phyloP scores from a whole-genome alignment of 1,139 yeast species.

The Candida pseudoviswanathii region DNA sequence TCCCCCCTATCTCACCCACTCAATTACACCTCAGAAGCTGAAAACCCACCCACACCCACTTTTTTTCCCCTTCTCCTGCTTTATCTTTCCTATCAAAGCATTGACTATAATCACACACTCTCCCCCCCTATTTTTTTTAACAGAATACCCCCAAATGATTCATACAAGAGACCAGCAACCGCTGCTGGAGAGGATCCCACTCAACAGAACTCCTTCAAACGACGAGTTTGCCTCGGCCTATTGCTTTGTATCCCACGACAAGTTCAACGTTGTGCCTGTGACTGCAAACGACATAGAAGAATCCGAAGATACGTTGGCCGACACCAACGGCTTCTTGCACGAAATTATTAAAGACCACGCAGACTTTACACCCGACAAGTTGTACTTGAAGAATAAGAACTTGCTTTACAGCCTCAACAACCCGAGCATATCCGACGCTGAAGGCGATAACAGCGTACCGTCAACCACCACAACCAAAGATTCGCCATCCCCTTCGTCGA shows the following conservation, averaged over 20 bases:
- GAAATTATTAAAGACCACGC: conserved; percentile 15
- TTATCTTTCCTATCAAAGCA: too few relatives aligned
- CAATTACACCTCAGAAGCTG: too few relatives aligned
- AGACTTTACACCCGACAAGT: conserved; percentile 22
- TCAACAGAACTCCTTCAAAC: not conserved
- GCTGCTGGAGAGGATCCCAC: not conserved
- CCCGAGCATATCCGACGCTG: conserved; percentile 45
- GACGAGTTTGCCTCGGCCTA: conserved; percentile 23
- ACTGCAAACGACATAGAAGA: conserved; percentile 6
- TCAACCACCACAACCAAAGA: conserved; percentile 2
- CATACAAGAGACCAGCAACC: not conserved
- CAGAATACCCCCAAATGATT: not conserved
- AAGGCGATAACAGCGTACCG: conserved; percentile 25
- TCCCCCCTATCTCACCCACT: too few relatives aligned
- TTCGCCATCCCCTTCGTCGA: conserved; percentile 15
- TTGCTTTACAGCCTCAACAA: conserved; percentile 45
- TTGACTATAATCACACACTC: not conserved
- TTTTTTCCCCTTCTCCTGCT: too few relatives aligned
- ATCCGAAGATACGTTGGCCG: conserved; percentile 1
- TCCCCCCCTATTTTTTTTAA: not conserved
- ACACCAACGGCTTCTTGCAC: not conserved
- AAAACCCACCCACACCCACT: too few relatives aligned
- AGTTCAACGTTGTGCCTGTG: conserved; percentile 42
- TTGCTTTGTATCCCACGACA: conserved; percentile 42
- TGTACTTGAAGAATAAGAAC: conserved; percentile 39